phyloP scores from a whole-genome alignment of 2,329 filamentous ascomycete genomes.

The Fusarium brachygibbosum region DNA sequence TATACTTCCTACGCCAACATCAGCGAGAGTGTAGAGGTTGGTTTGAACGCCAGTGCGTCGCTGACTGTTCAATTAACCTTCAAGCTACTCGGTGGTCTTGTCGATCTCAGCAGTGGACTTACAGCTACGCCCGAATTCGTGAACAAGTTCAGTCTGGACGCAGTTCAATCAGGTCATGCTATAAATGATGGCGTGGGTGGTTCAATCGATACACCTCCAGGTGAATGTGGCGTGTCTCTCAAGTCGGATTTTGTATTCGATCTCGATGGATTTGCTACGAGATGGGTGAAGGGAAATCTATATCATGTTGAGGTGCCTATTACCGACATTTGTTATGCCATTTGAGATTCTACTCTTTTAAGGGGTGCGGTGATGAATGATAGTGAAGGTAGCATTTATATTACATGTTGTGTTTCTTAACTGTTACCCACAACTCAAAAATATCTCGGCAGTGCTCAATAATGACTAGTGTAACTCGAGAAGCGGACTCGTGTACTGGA shows the following conservation, averaged over 20 bases:
- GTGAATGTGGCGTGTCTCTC: slow-evolving; percentile 16
- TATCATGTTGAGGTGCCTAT: slow-evolving; percentile 20
- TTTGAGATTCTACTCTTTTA: not conserved
- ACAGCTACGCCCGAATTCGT: slow-evolving; percentile 14
- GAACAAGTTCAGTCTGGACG: slow-evolving; percentile 25
- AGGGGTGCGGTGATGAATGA: not conserved
- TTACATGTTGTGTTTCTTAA: rapidly evolving
- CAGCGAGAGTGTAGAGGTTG: slow-evolving; percentile 18
- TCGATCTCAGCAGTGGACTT: slow-evolving; percentile 23
- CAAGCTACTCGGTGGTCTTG: slow-evolving; percentile 13
- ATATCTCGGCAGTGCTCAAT: not conserved
- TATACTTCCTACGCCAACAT: slow-evolving; percentile 23
- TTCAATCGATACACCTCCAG: not conserved
- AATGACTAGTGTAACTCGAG: not conserved
- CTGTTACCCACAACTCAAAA: not conserved
- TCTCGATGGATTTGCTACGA: slow-evolving; percentile 23
- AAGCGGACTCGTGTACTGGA: not conserved
- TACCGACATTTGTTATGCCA: slow-evolving; percentile 14
- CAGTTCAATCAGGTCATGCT: not conserved
- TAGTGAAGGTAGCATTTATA: not conserved
- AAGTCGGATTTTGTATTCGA: slow-evolving; percentile 24
- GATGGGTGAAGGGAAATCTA: slow-evolving; percentile 21
- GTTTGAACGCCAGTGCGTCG: slow-evolving; percentile 14
- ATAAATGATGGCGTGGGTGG: not conserved
- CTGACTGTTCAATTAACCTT: slow-evolving; percentile 15